Conservation (phyloP, 306 rosid genomes). For the Fragaria iinumae region DNA sequence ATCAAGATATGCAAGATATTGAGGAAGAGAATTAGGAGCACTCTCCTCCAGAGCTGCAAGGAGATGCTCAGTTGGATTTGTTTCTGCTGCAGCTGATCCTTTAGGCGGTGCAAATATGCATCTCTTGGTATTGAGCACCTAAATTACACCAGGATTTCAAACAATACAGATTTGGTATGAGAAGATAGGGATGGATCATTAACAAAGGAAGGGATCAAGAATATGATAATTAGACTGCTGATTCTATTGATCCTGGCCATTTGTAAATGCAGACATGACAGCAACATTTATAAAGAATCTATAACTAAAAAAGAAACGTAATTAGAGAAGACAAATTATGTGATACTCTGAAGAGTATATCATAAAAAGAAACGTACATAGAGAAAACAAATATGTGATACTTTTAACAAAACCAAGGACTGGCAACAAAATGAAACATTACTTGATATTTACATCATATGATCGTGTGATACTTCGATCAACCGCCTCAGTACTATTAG, state of each 20-base stretch:
- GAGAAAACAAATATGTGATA: not conserved
- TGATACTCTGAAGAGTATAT: too few species aligned
- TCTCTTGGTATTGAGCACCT: slow-evolving; percentile 92
- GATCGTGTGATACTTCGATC: not conserved
- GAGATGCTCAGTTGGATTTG: slow-evolving; percentile 91
- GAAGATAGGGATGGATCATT: slow-evolving; percentile 11
- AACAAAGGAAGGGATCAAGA: slow-evolving; percentile 13
- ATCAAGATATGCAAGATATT: slow-evolving; percentile 93
- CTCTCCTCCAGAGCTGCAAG: slow-evolving; percentile 93
- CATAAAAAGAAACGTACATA: not conserved
- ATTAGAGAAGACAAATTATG: not conserved
- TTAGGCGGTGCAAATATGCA: slow-evolving; percentile 83
- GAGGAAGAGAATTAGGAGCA: slow-evolving; percentile 70
- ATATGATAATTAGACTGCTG: slow-evolving; percentile 4
- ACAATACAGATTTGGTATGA: slow-evolving; percentile 20
- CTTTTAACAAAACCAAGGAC: not conserved
- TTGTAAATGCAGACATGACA: not conserved
- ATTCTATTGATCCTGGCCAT: not conserved
- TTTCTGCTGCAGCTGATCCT: slow-evolving; percentile 99
- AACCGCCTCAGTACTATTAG: slow-evolving; percentile 7
- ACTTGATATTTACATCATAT: not conserved
- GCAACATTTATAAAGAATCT: not conserved
- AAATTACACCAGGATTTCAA: slow-evolving; percentile 31
- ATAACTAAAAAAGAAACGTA: not conserved
- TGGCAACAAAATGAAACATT: not conserved